Evolutionary conservation across 2,329 filamentous ascomycete genomes (phyloP).

Genomic region (Xylariaceae sp.): DNA sequence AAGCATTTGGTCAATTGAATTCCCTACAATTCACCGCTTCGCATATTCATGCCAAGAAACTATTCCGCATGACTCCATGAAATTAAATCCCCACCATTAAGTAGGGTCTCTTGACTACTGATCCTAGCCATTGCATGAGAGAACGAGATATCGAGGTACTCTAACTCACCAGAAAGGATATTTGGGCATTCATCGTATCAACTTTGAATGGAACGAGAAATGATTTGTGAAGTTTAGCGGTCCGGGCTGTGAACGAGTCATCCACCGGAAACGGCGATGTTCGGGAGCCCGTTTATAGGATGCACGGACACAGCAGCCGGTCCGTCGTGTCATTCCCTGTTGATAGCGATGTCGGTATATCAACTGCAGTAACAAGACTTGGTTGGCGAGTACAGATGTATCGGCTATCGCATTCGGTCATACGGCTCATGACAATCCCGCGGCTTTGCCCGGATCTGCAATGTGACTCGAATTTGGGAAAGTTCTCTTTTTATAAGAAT

Average conservation of each 20-base stretch:
- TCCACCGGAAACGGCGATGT: slow-evolving; percentile 16
- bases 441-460: slow-evolving; percentile 10
- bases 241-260: slow-evolving; percentile 18
- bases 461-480: slow-evolving; percentile 3
- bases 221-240: slow-evolving; percentile 8
- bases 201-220: slow-evolving; percentile 20
- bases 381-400: slow-evolving; percentile 27
- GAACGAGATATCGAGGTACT: too few species aligned
- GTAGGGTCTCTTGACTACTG: too few species aligned
- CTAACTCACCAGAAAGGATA: slow-evolving; percentile 34
- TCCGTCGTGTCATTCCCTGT: too few species aligned
- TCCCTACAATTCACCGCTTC: neutral
- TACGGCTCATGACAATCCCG: slow-evolving; percentile 1
- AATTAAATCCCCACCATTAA: too few species aligned
- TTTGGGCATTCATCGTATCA: slow-evolving; percentile 34
- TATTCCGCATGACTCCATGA: too few species aligned
- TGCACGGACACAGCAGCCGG: slow-evolving; percentile 22
- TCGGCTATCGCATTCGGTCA: slow-evolving; percentile 9
- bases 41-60: too few species aligned
- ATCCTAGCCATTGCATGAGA: too few species aligned
- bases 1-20: slow-evolving; percentile 7
- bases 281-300: slow-evolving; percentile 25
- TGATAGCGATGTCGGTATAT: too few species aligned
- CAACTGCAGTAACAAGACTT: slow-evolving; percentile 13
- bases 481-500: slow-evolving; percentile 6